A percentile compares a stretch with the other conserved stretches of the same genome.
Evolutionary conservation across 129 eudicot genomes (phyloP).

Genomic region (Helichrysum umbraculigerum): DNA sequence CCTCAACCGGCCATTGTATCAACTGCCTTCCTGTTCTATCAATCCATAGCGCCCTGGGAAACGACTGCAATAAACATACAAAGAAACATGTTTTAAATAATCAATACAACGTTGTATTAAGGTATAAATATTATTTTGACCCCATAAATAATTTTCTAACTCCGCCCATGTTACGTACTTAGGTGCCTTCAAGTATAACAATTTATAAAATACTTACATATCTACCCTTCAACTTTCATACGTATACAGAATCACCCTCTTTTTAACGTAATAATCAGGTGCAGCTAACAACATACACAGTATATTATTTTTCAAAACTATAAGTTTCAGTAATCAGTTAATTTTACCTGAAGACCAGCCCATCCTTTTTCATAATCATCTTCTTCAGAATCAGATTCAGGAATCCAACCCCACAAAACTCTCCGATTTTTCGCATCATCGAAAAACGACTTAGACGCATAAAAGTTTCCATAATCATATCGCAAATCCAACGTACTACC

Average conservation of each 20-base stretch:
- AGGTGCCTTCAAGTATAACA: no score
- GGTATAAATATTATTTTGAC: not conserved
- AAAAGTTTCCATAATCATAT: conserved; percentile 49
- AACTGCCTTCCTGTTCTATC: conserved; percentile 41
- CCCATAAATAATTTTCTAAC: no score
- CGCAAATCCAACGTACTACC: conserved; percentile 35
- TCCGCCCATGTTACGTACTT: no score
- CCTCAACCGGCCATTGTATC: conserved; percentile 52
- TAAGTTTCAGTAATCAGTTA: no score
- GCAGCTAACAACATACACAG: no score
- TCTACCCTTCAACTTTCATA: no score
- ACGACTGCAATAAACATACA: conserved; percentile 22
- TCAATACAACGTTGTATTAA: not conserved
- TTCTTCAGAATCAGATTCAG: conserved; percentile 33
- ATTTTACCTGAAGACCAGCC: conserved; percentile 52
- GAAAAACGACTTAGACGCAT: conserved; percentile 48
- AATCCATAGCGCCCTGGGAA: conserved; percentile 41
- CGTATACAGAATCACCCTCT: no score
- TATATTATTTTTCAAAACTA: no score
- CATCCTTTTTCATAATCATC: conserved; percentile 46
- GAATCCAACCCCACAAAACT: conserved; percentile 48
- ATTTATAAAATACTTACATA: no score
- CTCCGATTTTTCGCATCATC: conserved; percentile 42
- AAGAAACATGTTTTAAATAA: not conserved
- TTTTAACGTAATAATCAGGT: no score